These are phyloP conservation scores for Scutellaria minor DNA, from an alignment of 257 asterid species.

Conservation along the genomic window DNA sequence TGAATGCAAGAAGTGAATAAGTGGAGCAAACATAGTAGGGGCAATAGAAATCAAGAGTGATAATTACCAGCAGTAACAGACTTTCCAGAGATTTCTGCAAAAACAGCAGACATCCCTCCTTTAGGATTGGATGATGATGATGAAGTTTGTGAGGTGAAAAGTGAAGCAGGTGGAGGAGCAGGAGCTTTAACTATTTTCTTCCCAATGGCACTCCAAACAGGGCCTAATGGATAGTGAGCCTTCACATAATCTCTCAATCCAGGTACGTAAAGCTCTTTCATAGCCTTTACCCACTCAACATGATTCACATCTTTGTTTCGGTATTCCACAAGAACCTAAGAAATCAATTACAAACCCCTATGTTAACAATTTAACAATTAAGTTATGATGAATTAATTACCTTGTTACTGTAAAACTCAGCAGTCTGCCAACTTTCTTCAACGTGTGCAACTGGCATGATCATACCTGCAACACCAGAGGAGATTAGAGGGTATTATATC, in stretches of 20 bases:
- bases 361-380: too few species aligned
- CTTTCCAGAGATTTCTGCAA: slow-evolving; percentile 80
- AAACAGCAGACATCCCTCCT: slow-evolving; percentile 88
- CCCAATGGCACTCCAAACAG: slow-evolving; percentile 82
- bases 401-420: slow-evolving; percentile 90
- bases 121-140: slow-evolving; percentile 73
- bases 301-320: slow-evolving; percentile 78
- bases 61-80: slow-evolving; percentile 66
- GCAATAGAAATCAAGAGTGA: slow-evolving; percentile 20
- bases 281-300: slow-evolving; percentile 88
- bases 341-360: slow-evolving; percentile 17
- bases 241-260: slow-evolving; percentile 90
- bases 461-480: slow-evolving; percentile 57
- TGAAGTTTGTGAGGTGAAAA: slow-evolving; percentile 51
- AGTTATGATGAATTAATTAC: slow-evolving; percentile 35
- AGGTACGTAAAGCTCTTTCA: slow-evolving; percentile 82
- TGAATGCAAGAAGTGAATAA: background rate
- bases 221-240: slow-evolving; percentile 80
- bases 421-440: slow-evolving; percentile 94
- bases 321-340: slow-evolving; percentile 80
- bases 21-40: slow-evolving; percentile 15
- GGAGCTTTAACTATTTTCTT: slow-evolving; percentile 53
- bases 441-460: slow-evolving; percentile 92
- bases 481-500: background rate
- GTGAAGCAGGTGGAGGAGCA: slow-evolving; percentile 68